Percentiles rank a stretch among this genome's conserved stretches.
Conservation (phyloP, 1,284 basidiomycete species). For the Ustilago shanxiensis region DNA sequence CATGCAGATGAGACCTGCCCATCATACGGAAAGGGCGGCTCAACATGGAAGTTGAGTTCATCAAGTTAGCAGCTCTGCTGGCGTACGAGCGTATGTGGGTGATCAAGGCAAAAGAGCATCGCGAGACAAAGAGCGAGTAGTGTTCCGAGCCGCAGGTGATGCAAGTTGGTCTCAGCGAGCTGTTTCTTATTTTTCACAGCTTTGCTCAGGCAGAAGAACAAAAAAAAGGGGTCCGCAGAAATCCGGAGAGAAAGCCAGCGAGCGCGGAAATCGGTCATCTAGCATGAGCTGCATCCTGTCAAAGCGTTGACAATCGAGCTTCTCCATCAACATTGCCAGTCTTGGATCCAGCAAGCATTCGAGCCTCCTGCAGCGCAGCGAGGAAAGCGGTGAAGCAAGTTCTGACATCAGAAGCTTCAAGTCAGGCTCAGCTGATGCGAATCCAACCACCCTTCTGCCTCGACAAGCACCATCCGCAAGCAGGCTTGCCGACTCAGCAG, state of each 20-base stretch:
- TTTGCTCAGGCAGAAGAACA: neutral
- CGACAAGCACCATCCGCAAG: slow-evolving; percentile 3
- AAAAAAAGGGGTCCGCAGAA: slow-evolving; percentile 9
- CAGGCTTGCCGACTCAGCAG: neutral
- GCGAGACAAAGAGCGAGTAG: no score
- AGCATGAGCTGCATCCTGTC: slow-evolving; percentile 5
- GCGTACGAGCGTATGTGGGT: neutral
- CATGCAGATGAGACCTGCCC: no score
- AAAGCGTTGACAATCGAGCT: neutral
- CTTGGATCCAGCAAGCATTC: neutral
- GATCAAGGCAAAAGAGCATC: neutral
- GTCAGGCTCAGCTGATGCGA: slow-evolving; percentile 19
- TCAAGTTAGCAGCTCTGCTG: neutral
- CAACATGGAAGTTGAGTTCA: neutral
- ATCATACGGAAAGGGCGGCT: neutral
- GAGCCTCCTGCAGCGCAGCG: slow-evolving; percentile 5
- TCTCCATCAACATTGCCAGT: neutral
- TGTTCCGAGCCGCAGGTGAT: neutral
- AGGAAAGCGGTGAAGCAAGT: neutral
- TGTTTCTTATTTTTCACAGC: neutral
- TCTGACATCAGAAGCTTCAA: neutral
- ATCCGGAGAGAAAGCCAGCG: neutral
- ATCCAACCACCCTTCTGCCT: slow-evolving; percentile 13
- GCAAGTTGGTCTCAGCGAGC: neutral
- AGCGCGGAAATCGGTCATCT: slow-evolving; percentile 11